Evolutionary conservation across 2,329 filamentous ascomycete species (phyloP).

Genomic region (Pseudocercospora crystallina): DNA sequence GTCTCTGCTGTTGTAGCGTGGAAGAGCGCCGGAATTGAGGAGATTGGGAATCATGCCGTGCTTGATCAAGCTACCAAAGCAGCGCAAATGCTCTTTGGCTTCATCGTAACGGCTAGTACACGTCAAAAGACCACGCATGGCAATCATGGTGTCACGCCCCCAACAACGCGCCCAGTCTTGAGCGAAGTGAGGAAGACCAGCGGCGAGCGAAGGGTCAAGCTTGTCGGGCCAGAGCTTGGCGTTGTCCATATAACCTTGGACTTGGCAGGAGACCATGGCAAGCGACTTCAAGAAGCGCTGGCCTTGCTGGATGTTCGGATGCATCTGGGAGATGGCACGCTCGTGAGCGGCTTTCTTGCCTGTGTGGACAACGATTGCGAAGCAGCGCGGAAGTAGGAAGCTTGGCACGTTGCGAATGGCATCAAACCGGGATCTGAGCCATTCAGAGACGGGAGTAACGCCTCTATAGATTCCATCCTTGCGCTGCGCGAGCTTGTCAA

Average conservation of each 20-base stretch:
- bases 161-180: constrained; percentile 94
- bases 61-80: constrained; percentile 94
- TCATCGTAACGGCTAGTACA: constrained; percentile 85
- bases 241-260: constrained; percentile 84
- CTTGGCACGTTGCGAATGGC: constrained; percentile 81
- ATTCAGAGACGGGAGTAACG: constrained; percentile 66
- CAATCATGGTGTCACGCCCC: constrained; percentile 97
- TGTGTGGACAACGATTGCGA: constrained; percentile 82
- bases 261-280: constrained; percentile 87
- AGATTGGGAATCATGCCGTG: constrained; percentile 98
- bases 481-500: constrained; percentile 67
- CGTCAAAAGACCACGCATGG: constrained; percentile 84
- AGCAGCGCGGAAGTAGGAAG: constrained; percentile 90
- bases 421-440: constrained; percentile 82
- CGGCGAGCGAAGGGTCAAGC: constrained; percentile 81
- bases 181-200: constrained; percentile 90
- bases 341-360: constrained; percentile 83
- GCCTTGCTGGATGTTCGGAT: constrained; percentile 71
- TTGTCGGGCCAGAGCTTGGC: constrained; percentile 87
- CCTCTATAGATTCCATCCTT: constrained; percentile 56
- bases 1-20: constrained; percentile 92
- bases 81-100: constrained; percentile 89
- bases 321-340: constrained; percentile 75
- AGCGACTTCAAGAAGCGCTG: constrained; percentile 88
- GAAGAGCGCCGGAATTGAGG: constrained; percentile 77